phyloP scores from a whole-genome alignment of 73 alveolate species.

The Paramecium sonneborni region DNA sequence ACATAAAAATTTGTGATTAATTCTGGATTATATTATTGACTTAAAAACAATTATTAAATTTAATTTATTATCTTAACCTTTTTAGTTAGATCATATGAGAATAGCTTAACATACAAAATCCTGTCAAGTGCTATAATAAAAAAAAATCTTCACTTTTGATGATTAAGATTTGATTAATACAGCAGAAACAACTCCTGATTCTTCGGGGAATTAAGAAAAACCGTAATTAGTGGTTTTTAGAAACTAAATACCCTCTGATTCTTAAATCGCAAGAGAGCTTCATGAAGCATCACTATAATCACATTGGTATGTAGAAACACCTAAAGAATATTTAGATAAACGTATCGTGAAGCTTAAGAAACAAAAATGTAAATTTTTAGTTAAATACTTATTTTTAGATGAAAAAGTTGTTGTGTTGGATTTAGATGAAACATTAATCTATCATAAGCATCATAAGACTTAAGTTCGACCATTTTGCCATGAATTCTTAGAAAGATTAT shows the following conservation, averaged over 20 bases:
- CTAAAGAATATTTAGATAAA: not conserved
- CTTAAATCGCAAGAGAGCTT: not conserved
- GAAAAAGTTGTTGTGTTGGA: constrained; percentile 24
- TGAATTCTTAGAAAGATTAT: not conserved
- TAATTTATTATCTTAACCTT: not conserved
- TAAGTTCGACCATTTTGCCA: not conserved
- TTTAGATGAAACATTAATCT: constrained; percentile 15
- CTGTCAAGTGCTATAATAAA: not conserved
- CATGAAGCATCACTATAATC: not conserved
- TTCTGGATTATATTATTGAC: not conserved
- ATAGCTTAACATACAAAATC: not conserved
- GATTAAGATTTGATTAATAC: not conserved
- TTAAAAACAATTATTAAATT: not conserved
- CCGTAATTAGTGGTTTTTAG: not conserved
- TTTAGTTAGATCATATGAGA: not conserved
- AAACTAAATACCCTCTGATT: not conserved
- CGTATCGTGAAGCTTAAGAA: not conserved
- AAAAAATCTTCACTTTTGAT: not conserved
- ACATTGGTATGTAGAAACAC: constrained; percentile 4
- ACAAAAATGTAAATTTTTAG: not conserved
- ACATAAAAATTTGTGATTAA: not conserved
- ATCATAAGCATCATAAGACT: not conserved
- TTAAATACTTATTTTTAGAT: not conserved
- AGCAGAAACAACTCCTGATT: not conserved
- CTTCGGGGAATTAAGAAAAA: not conserved